Evolutionary conservation across 768 basidiomycete species (phyloP).

Genomic region (Ramaria sp.): DNA sequence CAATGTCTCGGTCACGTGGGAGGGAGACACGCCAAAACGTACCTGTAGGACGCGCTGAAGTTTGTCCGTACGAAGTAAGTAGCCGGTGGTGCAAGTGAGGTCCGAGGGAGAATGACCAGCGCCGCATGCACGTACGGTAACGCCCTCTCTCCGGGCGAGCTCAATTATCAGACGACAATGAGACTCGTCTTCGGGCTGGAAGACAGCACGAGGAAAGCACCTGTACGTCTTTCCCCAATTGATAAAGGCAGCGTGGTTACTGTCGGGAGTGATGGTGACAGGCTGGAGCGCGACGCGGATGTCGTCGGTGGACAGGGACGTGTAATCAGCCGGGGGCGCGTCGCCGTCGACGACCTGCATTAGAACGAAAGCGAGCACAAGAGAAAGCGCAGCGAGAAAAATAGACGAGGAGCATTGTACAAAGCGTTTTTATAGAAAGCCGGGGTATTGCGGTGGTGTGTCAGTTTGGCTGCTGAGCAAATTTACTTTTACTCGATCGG

Average conservation of each 20-base stretch:
- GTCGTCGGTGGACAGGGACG: conserved; percentile 14
- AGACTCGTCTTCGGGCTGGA: conserved; percentile 58
- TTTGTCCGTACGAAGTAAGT: conserved; percentile 72
- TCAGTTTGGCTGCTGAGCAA: background rate
- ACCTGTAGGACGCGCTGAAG: conserved; percentile 72
- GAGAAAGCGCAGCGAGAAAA: background rate
- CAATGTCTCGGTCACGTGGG: conserved; percentile 7
- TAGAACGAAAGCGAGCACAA: background rate
- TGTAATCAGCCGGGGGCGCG: background rate
- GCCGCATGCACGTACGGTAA: conserved; percentile 71
- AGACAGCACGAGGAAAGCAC: conserved; percentile 59
- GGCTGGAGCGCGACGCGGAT: conserved; percentile 42
- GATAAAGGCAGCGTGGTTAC: conserved; percentile 39
- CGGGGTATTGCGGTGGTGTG: conserved; percentile 3
- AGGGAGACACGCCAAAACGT: conserved; percentile 20
- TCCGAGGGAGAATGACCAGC: conserved; percentile 93
- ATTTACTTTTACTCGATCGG: background rate
- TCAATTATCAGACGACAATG: conserved; percentile 72
- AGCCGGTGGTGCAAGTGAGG: conserved; percentile 81
- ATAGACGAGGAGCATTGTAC: background rate
- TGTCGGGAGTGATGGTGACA: conserved; percentile 36
- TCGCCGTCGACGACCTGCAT: conserved; percentile 1
- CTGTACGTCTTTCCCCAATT: conserved; percentile 85
- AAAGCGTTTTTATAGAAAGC: background rate
- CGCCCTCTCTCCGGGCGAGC: conserved; percentile 63